Base-by-base conservation (phyloP, 331 rosid genomes). In the Acacia pycnantha region DNA sequence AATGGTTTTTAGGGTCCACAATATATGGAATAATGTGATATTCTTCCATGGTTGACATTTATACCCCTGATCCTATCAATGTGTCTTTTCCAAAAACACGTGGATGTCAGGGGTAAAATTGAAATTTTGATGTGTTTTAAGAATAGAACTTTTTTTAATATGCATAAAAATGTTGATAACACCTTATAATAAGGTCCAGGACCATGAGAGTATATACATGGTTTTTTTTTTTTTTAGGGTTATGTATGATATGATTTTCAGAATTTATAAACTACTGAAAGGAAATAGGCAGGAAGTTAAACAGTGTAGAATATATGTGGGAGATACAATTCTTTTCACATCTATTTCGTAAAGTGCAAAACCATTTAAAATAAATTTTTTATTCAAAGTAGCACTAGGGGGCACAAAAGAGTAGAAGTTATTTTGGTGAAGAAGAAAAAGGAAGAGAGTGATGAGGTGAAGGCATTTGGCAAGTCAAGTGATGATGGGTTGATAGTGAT, bases 401-500 rank as follows among this genome's bases (percentile, higher is more conserved):
- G 31, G 27, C 29, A 21, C 8, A 70, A 24, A 19, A 71, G 13
- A 27, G 16, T 11, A 73, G 62, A 24, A 48, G 26, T 26, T 44
- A 8, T 70, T 70, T 22, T 21, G 3, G 0, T 22, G 61, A 35
- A 35, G 35, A 33, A 40, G 16, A 46, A 8, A 46, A 46, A 47
- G 51, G 51, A 47, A 47, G 51, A 11, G 51, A 1, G 18, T 13
- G 15, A 6, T 11, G 8, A 50, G 56, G 3, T 19, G 58, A 16
- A 16, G 80, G 77, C 29, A 53, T 9, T 2, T 2, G 62, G 62
- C 58, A n/a, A 58, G 14, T 91, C 86, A 89, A 21, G 84, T 86
- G 54, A 91, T 85, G 54, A 90, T 87, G 33, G 94, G 88, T 51
- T 91, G 93, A 77, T 91, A 91, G 18, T 90, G 91, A 77, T 87